These are phyloP conservation scores for Penicillium sp. DNA, from an alignment of 2,329 filamentous ascomycete species.

Conservation along the genomic window DNA sequence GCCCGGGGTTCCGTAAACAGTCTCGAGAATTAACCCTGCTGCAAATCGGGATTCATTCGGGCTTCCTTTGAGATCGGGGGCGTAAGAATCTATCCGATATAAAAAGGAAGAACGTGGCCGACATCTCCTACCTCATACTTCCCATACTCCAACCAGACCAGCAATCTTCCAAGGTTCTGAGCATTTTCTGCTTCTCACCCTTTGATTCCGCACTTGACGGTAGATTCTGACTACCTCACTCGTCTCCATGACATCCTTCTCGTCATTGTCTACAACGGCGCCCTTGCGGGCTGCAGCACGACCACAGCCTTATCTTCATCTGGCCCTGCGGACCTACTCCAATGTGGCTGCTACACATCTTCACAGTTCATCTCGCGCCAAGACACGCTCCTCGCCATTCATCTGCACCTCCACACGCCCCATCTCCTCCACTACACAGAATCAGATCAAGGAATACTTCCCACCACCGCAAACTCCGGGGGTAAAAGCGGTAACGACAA, in stretches of 20 bases:
- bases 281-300: conserved; percentile 30
- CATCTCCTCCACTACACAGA: conserved; percentile 18
- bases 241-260: conserved; percentile 35
- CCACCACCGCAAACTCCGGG: conserved; percentile 12
- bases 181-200: too few species aligned
- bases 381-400: conserved; percentile 6
- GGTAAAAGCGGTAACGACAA: conserved; percentile 18
- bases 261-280: conserved; percentile 24
- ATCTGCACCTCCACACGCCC: conserved; percentile 10
- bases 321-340: conserved; percentile 27
- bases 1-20: conserved; percentile 2
- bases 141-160: background rate
- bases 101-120: conserved; percentile 5
- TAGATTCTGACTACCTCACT: too few species aligned
- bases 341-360: conserved; percentile 21
- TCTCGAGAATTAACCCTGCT: background rate
- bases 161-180: background rate
- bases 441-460: conserved; percentile 20
- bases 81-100: conserved; percentile 1
- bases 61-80: conserved; percentile 2
- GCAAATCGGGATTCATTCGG: conserved; percentile 6
- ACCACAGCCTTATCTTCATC: conserved; percentile 26
- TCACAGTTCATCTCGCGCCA: conserved; percentile 17
- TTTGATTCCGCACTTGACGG: background rate
- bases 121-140: conserved; percentile 1